Evolutionary conservation across 2,329 filamentous ascomycete genomes (phyloP), one percentile per base, ranked within the genome.

Genomic region (Dactylella cylindrospora): DNA sequence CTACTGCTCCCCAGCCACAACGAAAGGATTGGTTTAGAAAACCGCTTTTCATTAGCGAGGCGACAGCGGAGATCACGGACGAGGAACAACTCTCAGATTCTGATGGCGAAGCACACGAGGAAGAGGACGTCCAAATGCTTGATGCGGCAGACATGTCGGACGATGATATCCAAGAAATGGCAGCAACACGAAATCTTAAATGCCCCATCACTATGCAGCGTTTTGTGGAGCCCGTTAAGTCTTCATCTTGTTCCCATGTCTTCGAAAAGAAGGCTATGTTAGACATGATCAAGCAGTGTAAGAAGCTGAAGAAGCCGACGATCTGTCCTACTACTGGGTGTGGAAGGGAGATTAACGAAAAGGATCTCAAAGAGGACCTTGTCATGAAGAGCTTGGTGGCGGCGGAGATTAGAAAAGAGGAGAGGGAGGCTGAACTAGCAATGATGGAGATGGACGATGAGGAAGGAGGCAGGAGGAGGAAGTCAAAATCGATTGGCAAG

Each of bases 11-110:
- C 6, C 25, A 35, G 29, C 59, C 59, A 3, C 59, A 57, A 25
- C 41, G 12, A 17, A 64, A 64, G 22, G 59, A 64, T 23, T 57
- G 50, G 50, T 57, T 57, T 19, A 55, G 45, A 41, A 64, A 49
- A 10, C 59, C 59, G 8, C 44, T 64, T 50, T 62, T 62, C 17
- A 15, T 44, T 3, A 54, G 41, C 23, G 49, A 62, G 15, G 57
- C 43, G 3, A 20, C 39, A 12, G 57, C 57, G 5, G 19, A 35
- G 10, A 54, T 62, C 5, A 44, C 57, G 35, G 57, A 62, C 17
- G 57, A 62, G 19, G 57, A 62, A 17, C 43, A 43, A 6, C 19
- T 50, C 10, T 62, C 57, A 8, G 50, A 45, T 17, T 52, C 49
- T 10, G 59, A 54, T 6, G 53, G 20, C 6, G 45, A 38, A 5